Conservation (phyloP, 1,284 basidiomycete species). For the Cutaneotrichosporon arboriforme region DNA sequence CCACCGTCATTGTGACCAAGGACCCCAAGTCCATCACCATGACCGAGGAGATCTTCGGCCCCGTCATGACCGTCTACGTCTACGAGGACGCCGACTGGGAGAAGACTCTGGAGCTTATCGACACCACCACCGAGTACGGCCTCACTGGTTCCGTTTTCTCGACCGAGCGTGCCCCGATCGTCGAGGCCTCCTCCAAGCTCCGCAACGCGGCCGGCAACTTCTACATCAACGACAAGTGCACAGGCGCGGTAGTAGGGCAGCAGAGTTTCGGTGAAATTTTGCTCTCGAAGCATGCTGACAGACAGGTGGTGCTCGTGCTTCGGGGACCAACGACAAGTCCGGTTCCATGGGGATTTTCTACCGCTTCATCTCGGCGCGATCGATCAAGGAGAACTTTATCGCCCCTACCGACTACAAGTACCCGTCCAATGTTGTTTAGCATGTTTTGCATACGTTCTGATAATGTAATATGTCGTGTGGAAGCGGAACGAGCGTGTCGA, state of each 20-base stretch:
- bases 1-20: constrained; percentile 89
- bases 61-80: constrained; percentile 85
- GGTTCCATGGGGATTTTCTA: constrained; percentile 87
- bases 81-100: constrained; percentile 81
- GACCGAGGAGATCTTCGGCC: constrained; percentile 95
- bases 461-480: not conserved
- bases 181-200: constrained; percentile 68
- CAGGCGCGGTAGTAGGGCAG: constrained; percentile 90
- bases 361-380: constrained; percentile 79
- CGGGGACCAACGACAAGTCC: constrained; percentile 97
- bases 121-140: constrained; percentile 81
- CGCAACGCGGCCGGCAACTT: constrained; percentile 70
- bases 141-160: constrained; percentile 90
- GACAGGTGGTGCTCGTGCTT: constrained; percentile 71
- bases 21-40: constrained; percentile 88
- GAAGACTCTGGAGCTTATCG: constrained; percentile 78
- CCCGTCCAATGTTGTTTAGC: constrained; percentile 72
- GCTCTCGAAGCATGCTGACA: not conserved
- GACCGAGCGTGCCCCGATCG: constrained; percentile 67
- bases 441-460: not conserved
- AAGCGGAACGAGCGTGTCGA: too few species aligned
- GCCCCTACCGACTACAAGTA: constrained; percentile 70
- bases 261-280: constrained; percentile 81
- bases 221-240: constrained; percentile 85
- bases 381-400: constrained; percentile 95